Evolutionary conservation across 208 protist genomes (phyloP).

Genomic region (Ichthyophonus hoferi): DNA sequence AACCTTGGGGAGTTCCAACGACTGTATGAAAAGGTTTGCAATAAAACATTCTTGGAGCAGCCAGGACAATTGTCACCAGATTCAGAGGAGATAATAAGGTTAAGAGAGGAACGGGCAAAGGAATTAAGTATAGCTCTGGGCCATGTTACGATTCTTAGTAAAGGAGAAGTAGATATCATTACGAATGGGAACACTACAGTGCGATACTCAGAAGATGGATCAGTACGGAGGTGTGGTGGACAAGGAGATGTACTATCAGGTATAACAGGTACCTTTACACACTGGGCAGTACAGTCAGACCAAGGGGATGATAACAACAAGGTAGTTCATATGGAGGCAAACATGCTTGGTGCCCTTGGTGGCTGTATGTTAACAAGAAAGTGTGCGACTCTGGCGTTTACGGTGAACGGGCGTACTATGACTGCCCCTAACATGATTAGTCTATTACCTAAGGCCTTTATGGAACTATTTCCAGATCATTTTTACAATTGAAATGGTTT

Average conservation of each 20-base stretch:
- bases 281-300: neutral
- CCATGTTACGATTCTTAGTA: slow-evolving; percentile 60
- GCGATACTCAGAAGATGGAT: neutral
- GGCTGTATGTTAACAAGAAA: slow-evolving; percentile 1
- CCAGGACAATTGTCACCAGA: neutral
- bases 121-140: slow-evolving; percentile 23
- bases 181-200: neutral
- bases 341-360: neutral
- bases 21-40: slow-evolving; percentile 36
- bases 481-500: neutral
- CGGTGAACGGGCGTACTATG: neutral
- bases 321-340: neutral
- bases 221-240: neutral
- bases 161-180: slow-evolving; percentile 63
- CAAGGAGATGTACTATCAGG: slow-evolving; percentile 21
- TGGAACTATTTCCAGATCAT: neutral
- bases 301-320: neutral
- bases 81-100: neutral
- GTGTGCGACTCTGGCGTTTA: neutral
- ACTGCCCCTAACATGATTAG: slow-evolving; percentile 1
- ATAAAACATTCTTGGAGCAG: slow-evolving; percentile 3
- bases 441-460: neutral
- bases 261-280: neutral
- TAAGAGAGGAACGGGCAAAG: neutral
- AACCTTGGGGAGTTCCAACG: slow-evolving; percentile 58